phyloP scores from a whole-genome alignment of 108 stramenopile genomes.

The Cyclotella cryptica region DNA sequence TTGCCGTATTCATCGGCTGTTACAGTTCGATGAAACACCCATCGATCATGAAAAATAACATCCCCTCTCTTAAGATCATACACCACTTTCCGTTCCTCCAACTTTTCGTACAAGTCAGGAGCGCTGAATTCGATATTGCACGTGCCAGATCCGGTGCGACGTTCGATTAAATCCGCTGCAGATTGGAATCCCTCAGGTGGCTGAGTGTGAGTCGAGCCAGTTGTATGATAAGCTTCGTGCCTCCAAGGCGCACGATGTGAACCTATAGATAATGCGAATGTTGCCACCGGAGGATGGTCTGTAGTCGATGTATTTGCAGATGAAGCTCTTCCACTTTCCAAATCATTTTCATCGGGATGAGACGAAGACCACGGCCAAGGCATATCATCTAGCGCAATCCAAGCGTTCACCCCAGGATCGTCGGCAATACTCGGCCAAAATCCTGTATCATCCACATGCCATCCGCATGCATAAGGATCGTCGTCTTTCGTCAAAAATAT shows the following conservation, averaged over 20 bases:
- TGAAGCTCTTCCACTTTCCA: neutral
- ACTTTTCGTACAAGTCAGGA: slow-evolving; percentile 68
- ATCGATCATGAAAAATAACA: slow-evolving; percentile 79
- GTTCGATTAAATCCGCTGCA: slow-evolving; percentile 65
- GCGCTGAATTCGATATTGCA: slow-evolving; percentile 74
- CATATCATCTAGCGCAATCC: slow-evolving; percentile 86
- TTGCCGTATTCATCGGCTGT: slow-evolving; percentile 50
- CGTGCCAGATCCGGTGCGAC: slow-evolving; percentile 76
- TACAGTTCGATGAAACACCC: slow-evolving; percentile 85
- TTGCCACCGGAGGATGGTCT: slow-evolving; percentile 15
- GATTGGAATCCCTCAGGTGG: slow-evolving; percentile 71
- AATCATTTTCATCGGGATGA: neutral
- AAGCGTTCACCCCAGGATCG: slow-evolving; percentile 76
- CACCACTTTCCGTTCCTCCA: slow-evolving; percentile 77
- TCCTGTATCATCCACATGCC: slow-evolving; percentile 86
- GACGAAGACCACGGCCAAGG: slow-evolving; percentile 41
- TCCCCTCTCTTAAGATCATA: slow-evolving; percentile 76
- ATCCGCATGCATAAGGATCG: slow-evolving; percentile 80
- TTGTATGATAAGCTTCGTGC: slow-evolving; percentile 66
- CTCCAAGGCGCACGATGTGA: slow-evolving; percentile 76
- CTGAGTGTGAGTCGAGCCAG: slow-evolving; percentile 66
- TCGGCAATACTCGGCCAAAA: slow-evolving; percentile 73
- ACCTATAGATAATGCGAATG: slow-evolving; percentile 79
- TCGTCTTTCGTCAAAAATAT: slow-evolving; percentile 76
- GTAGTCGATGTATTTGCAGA: neutral